These are phyloP conservation scores for Climacium dendroides DNA, from an alignment of 225 moss, liverwort and hornwort genomes.

Conservation along the genomic window DNA sequence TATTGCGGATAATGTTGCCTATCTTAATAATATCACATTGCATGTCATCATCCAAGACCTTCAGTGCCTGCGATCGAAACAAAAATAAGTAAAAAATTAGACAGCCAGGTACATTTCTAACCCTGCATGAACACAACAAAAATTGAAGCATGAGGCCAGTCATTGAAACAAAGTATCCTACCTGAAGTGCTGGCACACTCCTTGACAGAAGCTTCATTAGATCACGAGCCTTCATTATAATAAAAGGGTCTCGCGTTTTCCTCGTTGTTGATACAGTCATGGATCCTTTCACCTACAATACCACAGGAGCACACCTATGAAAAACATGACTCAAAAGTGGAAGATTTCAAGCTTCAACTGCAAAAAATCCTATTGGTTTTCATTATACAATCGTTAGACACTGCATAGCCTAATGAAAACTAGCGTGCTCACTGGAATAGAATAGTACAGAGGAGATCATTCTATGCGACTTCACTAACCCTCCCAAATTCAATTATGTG, in stretches of 20 bases:
- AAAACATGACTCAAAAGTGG: neutral
- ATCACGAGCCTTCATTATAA: slow-evolving; percentile 90
- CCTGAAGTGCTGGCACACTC: slow-evolving; percentile 91
- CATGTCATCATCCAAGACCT: slow-evolving; percentile 89
- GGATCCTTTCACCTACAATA: slow-evolving; percentile 72
- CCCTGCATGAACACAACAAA: neutral
- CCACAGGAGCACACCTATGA: neutral
- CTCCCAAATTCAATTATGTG: neutral
- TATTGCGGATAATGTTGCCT: slow-evolving; percentile 79
- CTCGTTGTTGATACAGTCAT: slow-evolving; percentile 94
- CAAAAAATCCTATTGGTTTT: neutral
- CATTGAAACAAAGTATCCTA: neutral
- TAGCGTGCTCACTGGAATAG: neutral
- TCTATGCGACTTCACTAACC: neutral
- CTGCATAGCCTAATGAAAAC: neutral
- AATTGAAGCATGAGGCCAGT: neutral
- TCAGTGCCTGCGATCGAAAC: slow-evolving; percentile 57
- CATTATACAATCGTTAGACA: neutral
- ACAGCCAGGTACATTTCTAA: neutral
- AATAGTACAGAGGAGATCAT: neutral
- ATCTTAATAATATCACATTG: slow-evolving; percentile 97
- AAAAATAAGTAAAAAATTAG: neutral
- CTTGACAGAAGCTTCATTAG: slow-evolving; percentile 88
- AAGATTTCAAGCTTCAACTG: neutral
- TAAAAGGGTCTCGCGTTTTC: slow-evolving; percentile 90